Percentiles rank a stretch among this genome's conserved stretches.
phyloP scores from a whole-genome alignment of 768 basidiomycete species.

The Lyophyllum atratum region DNA sequence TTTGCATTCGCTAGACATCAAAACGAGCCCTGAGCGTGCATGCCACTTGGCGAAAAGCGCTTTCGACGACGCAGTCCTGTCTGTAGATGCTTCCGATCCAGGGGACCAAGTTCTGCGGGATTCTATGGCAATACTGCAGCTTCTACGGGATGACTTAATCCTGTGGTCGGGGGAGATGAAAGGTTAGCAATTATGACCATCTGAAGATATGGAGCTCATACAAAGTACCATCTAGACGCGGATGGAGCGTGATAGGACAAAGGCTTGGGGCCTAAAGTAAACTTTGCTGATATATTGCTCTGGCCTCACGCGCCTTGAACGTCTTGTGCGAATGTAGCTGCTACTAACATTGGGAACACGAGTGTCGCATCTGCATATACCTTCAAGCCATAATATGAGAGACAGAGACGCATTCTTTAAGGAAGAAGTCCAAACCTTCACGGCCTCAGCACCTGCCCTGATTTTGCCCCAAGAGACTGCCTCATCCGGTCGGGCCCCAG shows the following conservation, averaged over 20 bases:
- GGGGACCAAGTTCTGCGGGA: conserved; percentile 53
- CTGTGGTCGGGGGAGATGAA: conserved; percentile 83
- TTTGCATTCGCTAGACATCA: conserved; percentile 56
- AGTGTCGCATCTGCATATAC: conserved; percentile 97
- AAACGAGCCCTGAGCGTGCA: conserved; percentile 81
- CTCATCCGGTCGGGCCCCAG: conserved; percentile 95
- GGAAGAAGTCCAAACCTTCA: conserved; percentile 58
- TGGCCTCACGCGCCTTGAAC: conserved; percentile 1
- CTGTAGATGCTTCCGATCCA: conserved; percentile 48
- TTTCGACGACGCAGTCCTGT: conserved; percentile 85
- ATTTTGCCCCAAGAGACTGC: conserved; percentile 99
- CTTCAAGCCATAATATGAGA: conserved; percentile 27
- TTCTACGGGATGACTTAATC: conserved; percentile 82
- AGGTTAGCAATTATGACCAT: conserved; percentile 27
- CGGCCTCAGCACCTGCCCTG: conserved; percentile 76
- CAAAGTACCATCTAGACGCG: background rate
- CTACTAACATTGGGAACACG: conserved; percentile 93
- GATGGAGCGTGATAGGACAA: background rate
- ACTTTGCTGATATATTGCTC: background rate
- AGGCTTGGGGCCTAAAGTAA: background rate
- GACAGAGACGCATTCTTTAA: background rate
- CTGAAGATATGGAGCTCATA: background rate
- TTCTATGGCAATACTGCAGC: conserved; percentile 81
- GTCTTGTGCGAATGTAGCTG: conserved; percentile 84
- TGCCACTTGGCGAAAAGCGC: conserved; percentile 91